A percentile compares a stretch with the other conserved stretches of the same genome.
These are phyloP conservation scores for Pyricularia pennisetigena DNA, from an alignment of 2,329 filamentous ascomycete species.

Conservation along the genomic window DNA sequence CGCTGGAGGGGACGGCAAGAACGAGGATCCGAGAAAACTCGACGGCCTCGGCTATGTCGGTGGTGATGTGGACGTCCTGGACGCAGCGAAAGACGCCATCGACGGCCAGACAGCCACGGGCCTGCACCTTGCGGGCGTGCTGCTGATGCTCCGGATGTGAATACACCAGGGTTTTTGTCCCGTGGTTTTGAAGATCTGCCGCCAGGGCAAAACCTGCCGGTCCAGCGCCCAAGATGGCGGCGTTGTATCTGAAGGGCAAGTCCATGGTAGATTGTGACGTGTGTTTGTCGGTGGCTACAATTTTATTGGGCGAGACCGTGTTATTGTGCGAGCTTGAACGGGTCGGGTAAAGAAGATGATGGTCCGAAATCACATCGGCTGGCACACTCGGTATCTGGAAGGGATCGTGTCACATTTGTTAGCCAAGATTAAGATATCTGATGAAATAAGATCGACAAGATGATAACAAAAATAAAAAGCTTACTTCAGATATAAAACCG, in stretches of 20 bases:
- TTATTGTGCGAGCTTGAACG: not conserved
- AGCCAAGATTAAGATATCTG: not conserved
- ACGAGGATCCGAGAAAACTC: slow-evolving; percentile 13
- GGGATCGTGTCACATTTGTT: not conserved
- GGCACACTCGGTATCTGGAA: not conserved
- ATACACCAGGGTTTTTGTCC: slow-evolving; percentile 12
- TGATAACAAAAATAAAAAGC: not conserved
- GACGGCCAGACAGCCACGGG: slow-evolving; percentile 4
- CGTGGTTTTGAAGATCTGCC: slow-evolving; percentile 10
- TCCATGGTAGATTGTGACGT: not conserved
- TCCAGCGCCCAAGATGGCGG: slow-evolving; percentile 12
- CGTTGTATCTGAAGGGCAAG: not conserved
- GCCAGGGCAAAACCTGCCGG: slow-evolving; percentile 13
- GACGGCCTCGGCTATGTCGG: slow-evolving; percentile 13
- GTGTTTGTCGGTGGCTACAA: not conserved
- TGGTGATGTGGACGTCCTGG: slow-evolving; percentile 7
- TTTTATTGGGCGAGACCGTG: not conserved
- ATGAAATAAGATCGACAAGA: not conserved
- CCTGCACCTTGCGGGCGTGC: slow-evolving; percentile 6
- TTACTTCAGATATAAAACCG: not conserved
- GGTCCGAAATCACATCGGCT: not conserved
- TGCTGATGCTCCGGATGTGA: slow-evolving; percentile 12
- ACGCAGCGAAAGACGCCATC: slow-evolving; percentile 10
- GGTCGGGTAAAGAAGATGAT: not conserved
- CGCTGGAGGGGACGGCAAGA: slow-evolving; percentile 13